Base-by-base conservation (phyloP, 176 grass and related monocot species). In the Musa itinerans region DNA sequence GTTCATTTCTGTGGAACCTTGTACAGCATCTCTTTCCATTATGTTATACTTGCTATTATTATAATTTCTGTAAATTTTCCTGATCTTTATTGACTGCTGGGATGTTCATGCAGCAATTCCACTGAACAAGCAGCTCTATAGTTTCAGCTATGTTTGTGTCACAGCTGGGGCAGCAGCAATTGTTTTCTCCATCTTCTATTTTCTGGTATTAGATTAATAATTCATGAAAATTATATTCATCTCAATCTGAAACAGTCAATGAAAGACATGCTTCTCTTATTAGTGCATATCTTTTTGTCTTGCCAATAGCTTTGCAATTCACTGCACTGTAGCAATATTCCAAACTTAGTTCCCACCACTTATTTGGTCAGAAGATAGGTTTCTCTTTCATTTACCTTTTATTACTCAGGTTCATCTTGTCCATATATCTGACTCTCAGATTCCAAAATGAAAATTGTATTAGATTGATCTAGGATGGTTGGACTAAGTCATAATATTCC, bases 101-200 rank as follows among this genome's bases (percentile, higher is more conserved):
- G 54, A 52, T 34, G 81, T 78, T 29, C 0, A 17, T 73, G 74
- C 77, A 97, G 93, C 84, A 16, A 93, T 97, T 75, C 90, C 90
- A 9, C 74, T 97, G 3, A 97, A 97, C 81, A 97, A 97, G 24
- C 93, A 97, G 73, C 76, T 97, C 26, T 93, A 97, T 75, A 85
- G 85, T 19, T 89, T 93, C 74, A 93, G 90, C 29, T 97, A 97
- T 80, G 81, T 93, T 73, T 90, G 93, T 15, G 86, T 97, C 52
- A 97, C 93, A 17, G 81, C 90, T 16, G 90, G 90, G 7, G 88
- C 93, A 15, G 90, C 89, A 20, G 93, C 83, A 17, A 2, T 97
- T 20, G 80, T 89, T 9, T 93, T 97, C 77, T 93, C 71, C 52
- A 9, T 78, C 26, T 53, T 97, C 50, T 97, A 97, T 83, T 87